Conservation (phyloP, 345 rosid genomes). For the Rhodamnia rubescens region DNA sequence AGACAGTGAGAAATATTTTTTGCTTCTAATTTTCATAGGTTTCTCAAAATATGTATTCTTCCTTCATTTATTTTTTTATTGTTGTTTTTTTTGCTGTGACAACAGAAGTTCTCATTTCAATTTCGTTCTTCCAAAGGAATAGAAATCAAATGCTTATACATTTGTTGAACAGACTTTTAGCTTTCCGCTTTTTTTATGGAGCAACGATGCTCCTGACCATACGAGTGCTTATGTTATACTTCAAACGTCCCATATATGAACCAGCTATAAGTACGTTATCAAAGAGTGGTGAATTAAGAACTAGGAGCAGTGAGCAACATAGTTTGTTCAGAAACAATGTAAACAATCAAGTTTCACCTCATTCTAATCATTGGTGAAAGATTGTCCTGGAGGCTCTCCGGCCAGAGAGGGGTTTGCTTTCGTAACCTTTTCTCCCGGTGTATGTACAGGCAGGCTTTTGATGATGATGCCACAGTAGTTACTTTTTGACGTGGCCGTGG, state of each 20-base stretch:
- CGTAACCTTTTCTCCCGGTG: too few relatives aligned
- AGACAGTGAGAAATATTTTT: neutral
- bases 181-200: neutral
- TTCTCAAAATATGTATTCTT: neutral
- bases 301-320: neutral
- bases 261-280: neutral
- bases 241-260: neutral
- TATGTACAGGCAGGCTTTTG: too few relatives aligned
- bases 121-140: neutral
- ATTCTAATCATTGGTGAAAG: too few relatives aligned
- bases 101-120: neutral
- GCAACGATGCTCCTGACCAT: neutral
- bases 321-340: neutral
- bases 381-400: too few relatives aligned
- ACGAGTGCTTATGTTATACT: neutral
- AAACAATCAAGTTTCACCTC: too few relatives aligned
- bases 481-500: too few relatives aligned
- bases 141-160: neutral
- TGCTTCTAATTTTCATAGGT: neutral
- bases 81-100: neutral
- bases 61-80: neutral
- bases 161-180: neutral
- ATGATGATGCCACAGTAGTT: too few relatives aligned
- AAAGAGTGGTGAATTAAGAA: neutral
- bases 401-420: too few relatives aligned